Conservation (phyloP, 495 filamentous ascomycete species). For the Peziza echinospora region DNA sequence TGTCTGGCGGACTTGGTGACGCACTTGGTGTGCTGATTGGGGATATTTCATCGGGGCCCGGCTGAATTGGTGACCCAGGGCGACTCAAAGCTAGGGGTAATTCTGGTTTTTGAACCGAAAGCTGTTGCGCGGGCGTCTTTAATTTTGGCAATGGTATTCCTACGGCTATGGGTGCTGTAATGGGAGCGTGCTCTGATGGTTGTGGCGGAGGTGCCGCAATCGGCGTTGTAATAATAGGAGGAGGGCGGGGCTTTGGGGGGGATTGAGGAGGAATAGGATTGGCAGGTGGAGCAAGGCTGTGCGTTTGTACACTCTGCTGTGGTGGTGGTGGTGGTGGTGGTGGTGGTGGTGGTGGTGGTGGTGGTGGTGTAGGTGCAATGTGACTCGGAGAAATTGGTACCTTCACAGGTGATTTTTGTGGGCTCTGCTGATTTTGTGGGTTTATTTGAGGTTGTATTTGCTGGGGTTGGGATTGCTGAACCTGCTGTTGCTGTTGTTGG, state of each 20-base stretch:
- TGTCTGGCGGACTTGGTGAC: constrained; percentile 9
- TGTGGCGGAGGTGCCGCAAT: no score
- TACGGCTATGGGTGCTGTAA: no score
- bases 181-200: no score
- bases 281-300: not conserved
- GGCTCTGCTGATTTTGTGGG: constrained; percentile 7
- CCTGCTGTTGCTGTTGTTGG: constrained; percentile 2
- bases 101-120: no score
- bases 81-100: not conserved
- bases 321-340: not conserved
- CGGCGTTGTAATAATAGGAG: constrained; percentile 16
- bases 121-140: no score
- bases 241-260: constrained; percentile 10
- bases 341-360: no score
- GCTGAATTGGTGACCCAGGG: constrained; percentile 17
- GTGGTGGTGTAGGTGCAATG: no score
- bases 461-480: not conserved
- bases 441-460: not conserved
- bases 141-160: no score
- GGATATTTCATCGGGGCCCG: constrained; percentile 17
- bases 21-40: constrained; percentile 17
- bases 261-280: not conserved
- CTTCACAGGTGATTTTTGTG: no score
- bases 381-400: no score
- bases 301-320: constrained; percentile 8